Evolutionary conservation across 2,329 filamentous ascomycete genomes (phyloP).

Genomic region (Phialocephala sp.): DNA sequence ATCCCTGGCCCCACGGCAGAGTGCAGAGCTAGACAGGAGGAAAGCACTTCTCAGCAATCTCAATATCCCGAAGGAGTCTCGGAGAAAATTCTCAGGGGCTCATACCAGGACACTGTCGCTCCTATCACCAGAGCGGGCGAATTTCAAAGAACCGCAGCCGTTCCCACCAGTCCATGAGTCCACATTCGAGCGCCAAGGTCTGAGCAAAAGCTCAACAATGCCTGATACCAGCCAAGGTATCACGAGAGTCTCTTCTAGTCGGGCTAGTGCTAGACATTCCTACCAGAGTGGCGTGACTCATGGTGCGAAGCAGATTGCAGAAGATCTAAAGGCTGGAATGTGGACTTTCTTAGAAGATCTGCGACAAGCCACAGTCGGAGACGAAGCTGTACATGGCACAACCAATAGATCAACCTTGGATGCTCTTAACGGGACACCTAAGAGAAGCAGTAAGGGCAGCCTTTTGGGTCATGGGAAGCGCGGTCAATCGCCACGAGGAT

Average conservation of each 20-base stretch:
- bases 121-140: constrained; percentile 64
- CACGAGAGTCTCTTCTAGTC: constrained; percentile 34
- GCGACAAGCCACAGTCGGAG: constrained; percentile 92
- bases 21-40: constrained; percentile 72
- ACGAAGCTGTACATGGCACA: constrained; percentile 75
- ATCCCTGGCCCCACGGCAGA: constrained; percentile 40
- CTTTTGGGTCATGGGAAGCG: constrained; percentile 30
- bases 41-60: constrained; percentile 66
- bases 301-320: constrained; percentile 47
- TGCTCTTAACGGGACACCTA: constrained; percentile 32
- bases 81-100: constrained; percentile 68
- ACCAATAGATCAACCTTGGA: constrained; percentile 44
- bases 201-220: constrained; percentile 38
- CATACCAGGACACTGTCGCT: constrained; percentile 75
- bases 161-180: constrained; percentile 44
- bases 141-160: constrained; percentile 31
- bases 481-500: constrained; percentile 31
- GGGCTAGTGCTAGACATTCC: constrained; percentile 38
- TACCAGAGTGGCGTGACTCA: constrained; percentile 42
- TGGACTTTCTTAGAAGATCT: constrained; percentile 97
- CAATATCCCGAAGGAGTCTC: constrained; percentile 50
- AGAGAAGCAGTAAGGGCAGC: constrained; percentile 47
- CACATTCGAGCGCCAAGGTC: constrained; percentile 30
- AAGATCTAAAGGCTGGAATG: constrained; percentile 86
- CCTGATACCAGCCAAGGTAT: constrained; percentile 42